Evolutionary conservation across 768 basidiomycete species (phyloP), one percentile per base, ranked within the genome.

Genomic region (Leccinum olivaceopallidum): DNA sequence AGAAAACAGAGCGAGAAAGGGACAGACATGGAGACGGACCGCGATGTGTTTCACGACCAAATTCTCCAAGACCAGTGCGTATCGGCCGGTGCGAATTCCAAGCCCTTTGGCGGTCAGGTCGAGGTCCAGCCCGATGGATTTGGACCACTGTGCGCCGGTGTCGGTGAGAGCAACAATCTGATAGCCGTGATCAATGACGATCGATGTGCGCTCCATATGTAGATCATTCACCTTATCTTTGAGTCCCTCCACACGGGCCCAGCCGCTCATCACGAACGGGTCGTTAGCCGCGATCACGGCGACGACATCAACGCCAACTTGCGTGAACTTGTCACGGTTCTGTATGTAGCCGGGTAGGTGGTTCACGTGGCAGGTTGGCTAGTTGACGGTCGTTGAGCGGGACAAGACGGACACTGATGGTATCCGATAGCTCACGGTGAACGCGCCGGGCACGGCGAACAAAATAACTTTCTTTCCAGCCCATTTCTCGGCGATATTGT

Each of bases 391-490:
- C 18, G 3, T 5, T 47, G 28, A 60, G 58, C 14, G 5, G 49
- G 13, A 47, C 5, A 22, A 26, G 20, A 61, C 58, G 47, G 14
- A 10, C 3, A n/a, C 30, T 30, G 30, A 44, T 7, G 34, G 55
- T 51, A 57, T 59, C 51, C 5, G 32, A 12, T 53, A n/a, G 61
- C 86, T 61, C 63, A 90, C 90, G 16, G 90, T 90, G 78, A 92
- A 91, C 16, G 90, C 89, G 51, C 91, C 91, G 18, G 90, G 91
- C 36, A 92, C 89, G 59, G 88, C 79, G 71, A 93, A 81, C 56
- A 92, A 69, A 39, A 92, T 87, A 55, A 93, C 88, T 71, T 88
- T 90, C 79, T 93, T 93, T 69, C 86, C 87, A 73, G 87, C 87
- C 88, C 88, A 92, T 52, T 82, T 79, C 60, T 85, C 77, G 28